Conservation (phyloP, 2,329 filamentous ascomycete genomes). For the Monilinia vaccinii-corymbosi region DNA sequence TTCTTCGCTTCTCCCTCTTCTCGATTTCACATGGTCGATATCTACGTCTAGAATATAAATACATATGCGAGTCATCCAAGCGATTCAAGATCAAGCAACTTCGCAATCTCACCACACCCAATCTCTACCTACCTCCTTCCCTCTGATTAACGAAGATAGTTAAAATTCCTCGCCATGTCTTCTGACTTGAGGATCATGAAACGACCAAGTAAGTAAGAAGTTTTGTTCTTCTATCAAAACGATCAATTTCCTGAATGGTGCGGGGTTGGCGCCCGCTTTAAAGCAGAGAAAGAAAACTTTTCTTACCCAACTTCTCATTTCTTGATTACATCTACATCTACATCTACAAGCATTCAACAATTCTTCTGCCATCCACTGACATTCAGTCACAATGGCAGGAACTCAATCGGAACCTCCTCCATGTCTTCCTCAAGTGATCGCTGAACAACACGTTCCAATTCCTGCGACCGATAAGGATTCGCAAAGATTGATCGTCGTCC, state of each 20-base stretch:
- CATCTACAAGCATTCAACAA: slow-evolving; percentile 6
- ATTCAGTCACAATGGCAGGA: slow-evolving; percentile 41
- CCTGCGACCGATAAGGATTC: slow-evolving; percentile 80
- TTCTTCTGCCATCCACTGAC: slow-evolving; percentile 18
- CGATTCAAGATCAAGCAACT: background rate
- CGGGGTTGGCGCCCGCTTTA: slow-evolving; percentile 2
- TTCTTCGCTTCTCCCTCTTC: too few relatives aligned
- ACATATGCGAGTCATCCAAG: too few relatives aligned
- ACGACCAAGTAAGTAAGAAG: slow-evolving; percentile 29
- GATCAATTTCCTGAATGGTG: background rate
- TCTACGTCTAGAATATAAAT: too few relatives aligned
- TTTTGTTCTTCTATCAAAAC: background rate
- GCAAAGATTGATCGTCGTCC: slow-evolving; percentile 84
- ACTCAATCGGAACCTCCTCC: slow-evolving; percentile 95
- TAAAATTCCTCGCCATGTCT: slow-evolving; percentile 13
- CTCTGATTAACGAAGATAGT: too few relatives aligned
- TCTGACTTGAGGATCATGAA: slow-evolving; percentile 24
- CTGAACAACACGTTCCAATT: slow-evolving; percentile 84
- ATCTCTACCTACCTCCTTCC: too few relatives aligned
- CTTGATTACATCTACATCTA: too few relatives aligned
- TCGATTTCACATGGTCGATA: too few relatives aligned
- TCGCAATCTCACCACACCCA: background rate
- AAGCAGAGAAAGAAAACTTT: background rate
- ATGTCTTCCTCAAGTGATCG: slow-evolving; percentile 80
- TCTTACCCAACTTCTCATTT: background rate